phyloP scores from a whole-genome alignment of 495 filamentous ascomycete genomes.

The Entonaema liquescens region DNA sequence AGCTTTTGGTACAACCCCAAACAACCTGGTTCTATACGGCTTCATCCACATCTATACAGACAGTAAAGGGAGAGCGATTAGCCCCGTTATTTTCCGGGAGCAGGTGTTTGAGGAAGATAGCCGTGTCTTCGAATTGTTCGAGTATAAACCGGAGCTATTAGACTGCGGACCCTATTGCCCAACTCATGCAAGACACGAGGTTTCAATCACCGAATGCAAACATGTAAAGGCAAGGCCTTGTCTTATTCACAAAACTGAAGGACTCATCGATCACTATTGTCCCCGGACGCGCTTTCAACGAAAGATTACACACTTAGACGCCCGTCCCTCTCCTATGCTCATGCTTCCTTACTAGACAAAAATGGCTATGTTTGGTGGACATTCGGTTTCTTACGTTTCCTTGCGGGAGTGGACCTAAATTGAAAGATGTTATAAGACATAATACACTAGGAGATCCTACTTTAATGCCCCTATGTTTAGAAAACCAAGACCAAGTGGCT shows the following conservation, averaged over 20 bases:
- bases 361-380: background rate
- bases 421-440: background rate
- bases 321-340: slow-evolving; percentile 20
- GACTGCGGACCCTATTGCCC: slow-evolving; percentile 33
- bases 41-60: slow-evolving; percentile 22
- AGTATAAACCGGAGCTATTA: slow-evolving; percentile 9
- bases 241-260: slow-evolving; percentile 10
- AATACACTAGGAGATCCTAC: too few relatives aligned
- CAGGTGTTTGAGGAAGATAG: slow-evolving; percentile 22
- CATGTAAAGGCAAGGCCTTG: slow-evolving; percentile 1
- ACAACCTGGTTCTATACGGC: slow-evolving; percentile 26
- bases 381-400: background rate
- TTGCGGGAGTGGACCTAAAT: background rate
- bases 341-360: background rate
- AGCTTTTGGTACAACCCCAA: slow-evolving; percentile 24
- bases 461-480: background rate
- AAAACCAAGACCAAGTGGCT: background rate
- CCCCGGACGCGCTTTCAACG: background rate
- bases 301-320: background rate
- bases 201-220: slow-evolving; percentile 3
- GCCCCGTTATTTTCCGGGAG: slow-evolving; percentile 8
- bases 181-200: background rate
- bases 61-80: slow-evolving; percentile 7
- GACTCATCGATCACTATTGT: slow-evolving; percentile 32
- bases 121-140: slow-evolving; percentile 29